phyloP scores from a whole-genome alignment of 2,329 filamentous ascomycete species.

The Cladosporium sphaerospermum region DNA sequence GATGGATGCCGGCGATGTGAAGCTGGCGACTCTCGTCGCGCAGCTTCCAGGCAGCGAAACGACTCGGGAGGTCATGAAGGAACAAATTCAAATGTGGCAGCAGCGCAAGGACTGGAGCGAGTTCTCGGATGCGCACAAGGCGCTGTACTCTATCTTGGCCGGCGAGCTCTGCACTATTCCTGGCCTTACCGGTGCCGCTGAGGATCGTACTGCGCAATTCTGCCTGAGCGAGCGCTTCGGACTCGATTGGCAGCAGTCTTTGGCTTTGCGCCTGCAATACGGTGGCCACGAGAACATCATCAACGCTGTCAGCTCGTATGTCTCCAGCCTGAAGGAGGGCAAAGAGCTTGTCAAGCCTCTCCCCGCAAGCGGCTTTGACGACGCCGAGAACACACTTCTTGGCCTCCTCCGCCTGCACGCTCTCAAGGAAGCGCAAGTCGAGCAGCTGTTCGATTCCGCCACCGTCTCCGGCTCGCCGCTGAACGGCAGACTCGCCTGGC shows the following conservation, averaged over 20 bases:
- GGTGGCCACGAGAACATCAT: constrained; percentile 62
- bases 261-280: constrained; percentile 89
- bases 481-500: constrained; percentile 74
- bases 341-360: constrained; percentile 61
- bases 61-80: constrained; percentile 66
- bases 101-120: constrained; percentile 79
- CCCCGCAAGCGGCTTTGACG: constrained; percentile 33
- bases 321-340: constrained; percentile 64
- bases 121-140: constrained; percentile 74
- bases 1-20: constrained; percentile 68
- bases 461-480: constrained; percentile 70
- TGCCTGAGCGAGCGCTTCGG: constrained; percentile 76
- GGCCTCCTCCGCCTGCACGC: constrained; percentile 65
- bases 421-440: constrained; percentile 43
- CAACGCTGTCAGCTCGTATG: constrained; percentile 66
- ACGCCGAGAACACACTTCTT: constrained; percentile 75
- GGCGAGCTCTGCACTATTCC: constrained; percentile 82
- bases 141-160: constrained; percentile 81
- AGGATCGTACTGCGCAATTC: constrained; percentile 76
- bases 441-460: constrained; percentile 67
- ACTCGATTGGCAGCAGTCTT: constrained; percentile 88
- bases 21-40: constrained; percentile 76
- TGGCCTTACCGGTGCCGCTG: constrained; percentile 67
- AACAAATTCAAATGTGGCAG: constrained; percentile 80
- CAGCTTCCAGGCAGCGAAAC: constrained; percentile 69